Conservation (phyloP, 805 yeast species). For the Kodamaea kakaduensis region DNA sequence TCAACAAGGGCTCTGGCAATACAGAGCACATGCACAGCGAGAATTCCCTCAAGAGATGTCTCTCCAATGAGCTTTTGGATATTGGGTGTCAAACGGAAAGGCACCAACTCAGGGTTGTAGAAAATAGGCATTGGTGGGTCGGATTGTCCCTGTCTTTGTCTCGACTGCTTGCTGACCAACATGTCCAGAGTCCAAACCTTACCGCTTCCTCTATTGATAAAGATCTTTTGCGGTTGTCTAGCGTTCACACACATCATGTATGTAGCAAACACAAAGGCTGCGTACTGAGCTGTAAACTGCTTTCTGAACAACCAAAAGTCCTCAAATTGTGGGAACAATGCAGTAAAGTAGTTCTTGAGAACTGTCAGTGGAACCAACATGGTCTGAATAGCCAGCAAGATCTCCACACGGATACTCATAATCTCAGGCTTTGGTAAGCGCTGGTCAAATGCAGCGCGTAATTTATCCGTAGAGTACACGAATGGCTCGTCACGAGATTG, state of each 20-base stretch:
- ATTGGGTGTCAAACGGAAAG: constrained; percentile 94
- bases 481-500: constrained; percentile 86
- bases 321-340: constrained; percentile 70
- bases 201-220: constrained; percentile 77
- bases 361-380: constrained; percentile 81
- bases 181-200: constrained; percentile 91
- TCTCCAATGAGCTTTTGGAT: constrained; percentile 92
- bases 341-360: constrained; percentile 71
- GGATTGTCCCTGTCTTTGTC: constrained; percentile 31
- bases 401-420: constrained; percentile 84
- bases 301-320: constrained; percentile 97
- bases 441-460: constrained; percentile 91
- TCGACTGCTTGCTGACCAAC: constrained; percentile 67
- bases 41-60: constrained; percentile 86
- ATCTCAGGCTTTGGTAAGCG: constrained; percentile 91
- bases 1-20: constrained; percentile 87
- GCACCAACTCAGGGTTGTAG: constrained; percentile 88
- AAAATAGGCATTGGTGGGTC: constrained; percentile 71
- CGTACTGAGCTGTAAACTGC: constrained; percentile 92
- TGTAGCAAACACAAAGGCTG: constrained; percentile 86
- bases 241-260: constrained; percentile 91
- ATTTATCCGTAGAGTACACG: constrained; percentile 76
- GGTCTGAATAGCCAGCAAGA: constrained; percentile 84
- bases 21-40: constrained; percentile 76
- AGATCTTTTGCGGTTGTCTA: constrained; percentile 91